Evolutionary conservation across 2,329 filamentous ascomycete genomes (phyloP).

Genomic region (Fonsecaea pugnacius): DNA sequence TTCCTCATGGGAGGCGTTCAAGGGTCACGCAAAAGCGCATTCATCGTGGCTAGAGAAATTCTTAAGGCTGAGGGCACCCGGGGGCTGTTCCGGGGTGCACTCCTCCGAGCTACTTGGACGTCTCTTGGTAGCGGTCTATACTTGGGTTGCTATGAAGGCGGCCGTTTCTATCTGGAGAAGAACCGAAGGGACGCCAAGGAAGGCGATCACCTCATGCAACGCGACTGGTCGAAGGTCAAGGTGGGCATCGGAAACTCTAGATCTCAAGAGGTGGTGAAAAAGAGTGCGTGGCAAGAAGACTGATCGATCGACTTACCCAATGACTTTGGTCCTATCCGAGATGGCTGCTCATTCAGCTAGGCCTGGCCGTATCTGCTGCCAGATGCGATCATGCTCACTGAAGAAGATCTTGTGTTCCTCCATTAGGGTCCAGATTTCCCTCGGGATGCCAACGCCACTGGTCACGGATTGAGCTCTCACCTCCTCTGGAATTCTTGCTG

Average conservation of each 20-base stretch:
- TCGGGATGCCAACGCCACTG: background rate
- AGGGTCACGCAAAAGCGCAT: constrained; percentile 50
- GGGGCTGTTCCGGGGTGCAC: constrained; percentile 75
- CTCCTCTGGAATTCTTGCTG: background rate
- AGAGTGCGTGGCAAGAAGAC: constrained; percentile 40
- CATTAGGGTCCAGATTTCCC: background rate
- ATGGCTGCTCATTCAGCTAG: background rate
- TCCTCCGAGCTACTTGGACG: constrained; percentile 77
- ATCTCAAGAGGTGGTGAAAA: constrained; percentile 37
- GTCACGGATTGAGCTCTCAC: background rate
- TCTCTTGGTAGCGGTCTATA: constrained; percentile 82
- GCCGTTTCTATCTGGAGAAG: constrained; percentile 63
- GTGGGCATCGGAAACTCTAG: constrained; percentile 37
- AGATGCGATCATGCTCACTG: background rate
- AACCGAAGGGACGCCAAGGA: constrained; percentile 37
- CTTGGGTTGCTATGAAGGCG: constrained; percentile 82
- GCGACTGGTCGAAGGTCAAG: constrained; percentile 36
- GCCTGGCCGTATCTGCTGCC: background rate
- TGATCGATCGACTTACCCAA: constrained; percentile 8
- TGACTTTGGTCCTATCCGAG: background rate
- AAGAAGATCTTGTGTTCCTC: background rate
- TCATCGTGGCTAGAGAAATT: constrained; percentile 68
- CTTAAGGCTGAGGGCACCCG: constrained; percentile 68
- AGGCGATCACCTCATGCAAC: constrained; percentile 34
- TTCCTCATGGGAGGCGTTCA: constrained; percentile 32